Base-by-base conservation (phyloP, 1,284 basidiomycete genomes). In the Calocybe gambosa region DNA sequence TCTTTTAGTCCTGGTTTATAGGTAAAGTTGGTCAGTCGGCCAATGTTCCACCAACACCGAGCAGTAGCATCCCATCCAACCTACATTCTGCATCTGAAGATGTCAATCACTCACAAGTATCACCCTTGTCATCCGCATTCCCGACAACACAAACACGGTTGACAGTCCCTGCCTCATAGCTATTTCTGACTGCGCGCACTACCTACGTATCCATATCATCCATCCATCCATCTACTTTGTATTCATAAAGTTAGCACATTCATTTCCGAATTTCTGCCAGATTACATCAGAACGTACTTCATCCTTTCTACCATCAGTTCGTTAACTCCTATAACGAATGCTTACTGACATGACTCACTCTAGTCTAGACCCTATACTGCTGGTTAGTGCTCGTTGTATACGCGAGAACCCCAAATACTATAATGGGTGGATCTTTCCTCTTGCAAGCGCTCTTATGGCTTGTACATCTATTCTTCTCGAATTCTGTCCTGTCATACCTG, bases 61-160 rank as follows among this genome's bases (percentile, higher is more conserved):
- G 65, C 52, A 71, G 74, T n/a, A 69, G 70, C 46, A 64, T 35
- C 61, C 61, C 42, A 60, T 57, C 45, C 58, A 56, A 54, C 61
- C 60, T 42, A 29, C 50, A 58, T 50, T 46, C 51, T 57, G 39
- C 57, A n/a, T 53, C 54, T 21, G 74, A 77, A 13, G 68, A 71
- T 31, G 58, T 58, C 20, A 68, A 61, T 42, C 76, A 73, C 56
- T 64, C 71, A 43, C 81, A 82, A 55, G 76, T 84, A 25, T 86
- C 84, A 18, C 83, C 83, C 0, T 77, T 85, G 80, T 85, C 83
- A 10, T 83, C 82, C 25, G 83, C 82, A 23, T 86, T 86, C 62
- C 83, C 84, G 25, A 52, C 65, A 21, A 59, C 63, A 29, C 64
- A 66, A 41, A 53, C 64, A 31, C 62, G 62, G 20, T 55, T 55